These are phyloP conservation scores for Podaxis carcinomalis DNA, from an alignment of 768 basidiomycete genomes.

Conservation along the genomic window DNA sequence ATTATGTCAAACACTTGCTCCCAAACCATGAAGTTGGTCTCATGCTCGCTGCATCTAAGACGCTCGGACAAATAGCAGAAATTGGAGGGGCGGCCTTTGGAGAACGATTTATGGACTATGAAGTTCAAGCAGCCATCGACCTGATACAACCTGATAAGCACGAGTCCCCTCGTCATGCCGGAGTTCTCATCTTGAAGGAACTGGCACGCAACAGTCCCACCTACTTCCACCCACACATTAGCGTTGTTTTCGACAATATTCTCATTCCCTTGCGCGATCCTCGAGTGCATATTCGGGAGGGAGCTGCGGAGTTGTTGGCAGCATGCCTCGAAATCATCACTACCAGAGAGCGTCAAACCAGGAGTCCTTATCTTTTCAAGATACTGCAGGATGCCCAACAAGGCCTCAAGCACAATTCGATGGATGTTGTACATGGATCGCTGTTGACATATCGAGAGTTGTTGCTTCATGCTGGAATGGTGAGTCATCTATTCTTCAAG, in stretches of 20 bases:
- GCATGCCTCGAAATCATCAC: constrained; percentile 88
- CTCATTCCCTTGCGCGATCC: constrained; percentile 86
- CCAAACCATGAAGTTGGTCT: constrained; percentile 89
- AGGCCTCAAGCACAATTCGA: constrained; percentile 73
- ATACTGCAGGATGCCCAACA: constrained; percentile 87
- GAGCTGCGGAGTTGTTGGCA: constrained; percentile 90
- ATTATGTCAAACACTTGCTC: constrained; percentile 90
- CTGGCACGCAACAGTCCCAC: constrained; percentile 84
- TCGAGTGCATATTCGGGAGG: constrained; percentile 86
- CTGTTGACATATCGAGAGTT: constrained; percentile 89
- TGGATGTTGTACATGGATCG: constrained; percentile 91
- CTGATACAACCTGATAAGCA: constrained; percentile 74
- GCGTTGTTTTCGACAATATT: constrained; percentile 88
- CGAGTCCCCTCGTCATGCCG: constrained; percentile 87
- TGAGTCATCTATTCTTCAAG: constrained; percentile 34
- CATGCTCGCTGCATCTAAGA: constrained; percentile 93
- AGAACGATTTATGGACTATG: constrained; percentile 85
- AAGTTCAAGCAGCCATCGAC: constrained; percentile 81
- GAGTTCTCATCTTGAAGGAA: constrained; percentile 91
- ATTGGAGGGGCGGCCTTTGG: constrained; percentile 82
- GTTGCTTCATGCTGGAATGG: constrained; percentile 91
- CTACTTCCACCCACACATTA: constrained; percentile 86
- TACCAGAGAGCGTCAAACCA: constrained; percentile 62
- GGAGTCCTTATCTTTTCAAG: constrained; percentile 64
- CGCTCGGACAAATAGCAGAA: constrained; percentile 80